Conservation (phyloP, 2,329 filamentous ascomycete genomes). For the Rhynchosporium graminicola region DNA sequence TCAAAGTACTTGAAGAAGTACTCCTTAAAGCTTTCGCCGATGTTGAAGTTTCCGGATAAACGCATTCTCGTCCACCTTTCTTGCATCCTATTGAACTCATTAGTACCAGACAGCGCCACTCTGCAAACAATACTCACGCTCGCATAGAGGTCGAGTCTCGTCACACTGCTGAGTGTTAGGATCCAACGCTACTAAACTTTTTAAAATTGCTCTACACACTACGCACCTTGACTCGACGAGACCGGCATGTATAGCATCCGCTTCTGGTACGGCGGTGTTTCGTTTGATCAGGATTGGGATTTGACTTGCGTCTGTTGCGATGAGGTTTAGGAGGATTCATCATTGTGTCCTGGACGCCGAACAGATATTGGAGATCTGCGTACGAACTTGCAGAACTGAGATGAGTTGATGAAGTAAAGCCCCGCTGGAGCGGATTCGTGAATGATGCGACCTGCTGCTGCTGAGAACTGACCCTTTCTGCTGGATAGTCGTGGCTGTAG, state of each 20-base stretch:
- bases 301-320: conserved; percentile 37
- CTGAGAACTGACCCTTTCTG: conserved; percentile 18
- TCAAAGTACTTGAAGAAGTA: conserved; percentile 42
- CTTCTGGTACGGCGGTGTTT: conserved; percentile 93
- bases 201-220: background rate
- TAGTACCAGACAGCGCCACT: conserved; percentile 24
- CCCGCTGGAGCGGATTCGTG: conserved; percentile 12
- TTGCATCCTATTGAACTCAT: conserved; percentile 65
- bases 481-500: conserved; percentile 18
- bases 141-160: conserved; percentile 83
- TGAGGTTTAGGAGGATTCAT: conserved; percentile 37
- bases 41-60: conserved; percentile 74
- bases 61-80: conserved; percentile 88
- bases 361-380: conserved; percentile 37
- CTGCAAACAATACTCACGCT: conserved; percentile 54
- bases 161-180: conserved; percentile 67
- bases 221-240: conserved; percentile 77
- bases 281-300: conserved; percentile 48
- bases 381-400: conserved; percentile 38
- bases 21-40: conserved; percentile 36
- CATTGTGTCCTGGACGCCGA: conserved; percentile 35
- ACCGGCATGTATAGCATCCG: conserved; percentile 90
- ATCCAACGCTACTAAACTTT: background rate
- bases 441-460: conserved; percentile 15
- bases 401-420: conserved; percentile 21